Evolutionary conservation across 257 asterid species (phyloP), one percentile per base, ranked within the genome.

Genomic region (Leptodermis oblonga): DNA sequence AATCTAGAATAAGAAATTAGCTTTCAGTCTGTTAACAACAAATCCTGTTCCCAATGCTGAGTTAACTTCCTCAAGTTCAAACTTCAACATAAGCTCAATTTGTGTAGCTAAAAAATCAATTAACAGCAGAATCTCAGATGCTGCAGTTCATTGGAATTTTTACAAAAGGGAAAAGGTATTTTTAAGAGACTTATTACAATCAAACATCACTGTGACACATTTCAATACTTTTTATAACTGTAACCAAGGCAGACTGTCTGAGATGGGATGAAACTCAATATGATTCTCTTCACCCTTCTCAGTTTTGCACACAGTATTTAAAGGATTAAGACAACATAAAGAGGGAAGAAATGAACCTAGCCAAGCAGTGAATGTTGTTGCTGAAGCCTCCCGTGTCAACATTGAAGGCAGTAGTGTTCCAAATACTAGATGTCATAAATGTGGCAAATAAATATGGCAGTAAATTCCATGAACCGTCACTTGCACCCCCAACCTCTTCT

Each of bases 321-420:
- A 18, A 46, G 51, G 54, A 45, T 20, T 52, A 54, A 53, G 58
- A 51, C 12, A 36, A 5, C 34, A 66, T 42, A 17, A 41, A 63
- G 71, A 20, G 48, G 58, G 69, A 73, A 41, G 45, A 45, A 67
- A 26, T 17, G 33, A 22, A 92, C 99, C 97, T 87, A 76, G 89
- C 97, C 84, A 94, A 79, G 82, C 99, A 94, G 72, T 91, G 91
- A 69, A 94, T 76, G 56, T 91, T 94, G 85, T 89, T 91, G 88
- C 84, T 91, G 86, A 94, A 94, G 75, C 97, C 97, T 73, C 97
- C 97, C 20, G 99, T 89, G 61, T 87, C 95, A 5, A 87, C 85
- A 76, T 91, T 94, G 81, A 90, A 94, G 61, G 96, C 96, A 25
- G 96, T 86, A 41, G 90, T 80, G 74, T 85, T 86, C 99, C 99